These are phyloP conservation scores for Fusarium sp. DNA, from an alignment of 2,329 filamentous ascomycete genomes.

Conservation along the genomic window DNA sequence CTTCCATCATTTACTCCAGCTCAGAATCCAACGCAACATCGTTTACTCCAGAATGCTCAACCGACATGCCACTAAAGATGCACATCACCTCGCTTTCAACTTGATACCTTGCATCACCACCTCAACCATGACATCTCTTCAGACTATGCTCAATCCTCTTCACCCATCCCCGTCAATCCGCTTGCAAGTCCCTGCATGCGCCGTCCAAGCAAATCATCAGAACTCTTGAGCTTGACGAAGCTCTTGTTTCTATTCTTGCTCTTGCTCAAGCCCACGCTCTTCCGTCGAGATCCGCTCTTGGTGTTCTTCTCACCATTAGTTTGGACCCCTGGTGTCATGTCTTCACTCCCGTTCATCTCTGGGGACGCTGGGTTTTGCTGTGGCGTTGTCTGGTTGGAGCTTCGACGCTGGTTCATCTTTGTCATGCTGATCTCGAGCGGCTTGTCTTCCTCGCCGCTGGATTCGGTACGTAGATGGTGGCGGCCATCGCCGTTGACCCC, in stretches of 20 bases:
- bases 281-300: constrained; percentile 41
- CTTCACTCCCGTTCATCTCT: constrained; percentile 39
- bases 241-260: constrained; percentile 62
- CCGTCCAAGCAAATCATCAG: constrained; percentile 68
- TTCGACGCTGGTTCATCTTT: constrained; percentile 56
- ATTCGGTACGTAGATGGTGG: constrained; percentile 63
- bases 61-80: constrained; percentile 13
- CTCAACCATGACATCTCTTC: constrained; percentile 27
- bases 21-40: not conserved
- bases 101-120: constrained; percentile 6
- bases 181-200: constrained; percentile 71
- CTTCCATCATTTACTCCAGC: constrained; percentile 5
- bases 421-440: constrained; percentile 85
- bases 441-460: constrained; percentile 81
- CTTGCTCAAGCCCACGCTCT: constrained; percentile 47
- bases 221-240: constrained; percentile 67
- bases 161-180: constrained; percentile 63
- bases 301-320: constrained; percentile 46
- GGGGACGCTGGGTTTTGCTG: constrained; percentile 22
- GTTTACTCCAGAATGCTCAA: not conserved
- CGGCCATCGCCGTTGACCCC: constrained; percentile 46
- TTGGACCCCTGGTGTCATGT: constrained; percentile 28
- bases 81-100: constrained; percentile 36
- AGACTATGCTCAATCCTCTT: constrained; percentile 54
- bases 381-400: constrained; percentile 41